Evolutionary conservation across 2,329 filamentous ascomycete species (phyloP).

Genomic region (Emericellopsis atlantica): DNA sequence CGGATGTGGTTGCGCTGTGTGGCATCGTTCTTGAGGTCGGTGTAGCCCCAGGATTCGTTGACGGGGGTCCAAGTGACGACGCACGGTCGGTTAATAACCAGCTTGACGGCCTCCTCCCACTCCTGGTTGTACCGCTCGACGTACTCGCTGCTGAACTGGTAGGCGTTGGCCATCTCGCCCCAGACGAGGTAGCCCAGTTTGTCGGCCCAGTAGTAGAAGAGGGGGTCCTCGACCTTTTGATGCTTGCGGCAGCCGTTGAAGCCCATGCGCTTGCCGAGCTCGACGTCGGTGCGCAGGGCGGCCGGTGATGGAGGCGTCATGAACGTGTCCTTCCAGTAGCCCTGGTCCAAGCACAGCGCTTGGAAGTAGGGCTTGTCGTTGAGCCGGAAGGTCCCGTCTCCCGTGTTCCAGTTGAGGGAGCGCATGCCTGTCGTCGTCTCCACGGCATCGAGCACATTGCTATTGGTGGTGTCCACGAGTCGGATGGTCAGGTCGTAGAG

Average conservation of each 20-base stretch:
- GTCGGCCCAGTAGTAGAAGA: slow-evolving; percentile 50
- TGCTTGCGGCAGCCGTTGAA: slow-evolving; percentile 55
- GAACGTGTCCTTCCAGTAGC: slow-evolving; percentile 49
- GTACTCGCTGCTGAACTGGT: slow-evolving; percentile 47
- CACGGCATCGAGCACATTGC: slow-evolving; percentile 37
- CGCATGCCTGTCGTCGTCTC: slow-evolving; percentile 49
- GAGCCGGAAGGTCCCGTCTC: slow-evolving; percentile 45
- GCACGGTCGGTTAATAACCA: slow-evolving; percentile 54
- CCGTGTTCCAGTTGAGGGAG: slow-evolving; percentile 42
- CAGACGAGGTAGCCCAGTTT: slow-evolving; percentile 48
- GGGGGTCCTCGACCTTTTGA: slow-evolving; percentile 50
- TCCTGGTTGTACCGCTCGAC: slow-evolving; percentile 48
- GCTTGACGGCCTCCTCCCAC: slow-evolving; percentile 48
- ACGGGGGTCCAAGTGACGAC: slow-evolving; percentile 56
- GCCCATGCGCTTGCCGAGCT: slow-evolving; percentile 45
- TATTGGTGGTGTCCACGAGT: slow-evolving; percentile 26
- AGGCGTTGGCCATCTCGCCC: slow-evolving; percentile 54
- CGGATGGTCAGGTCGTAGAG: slow-evolving; percentile 43
- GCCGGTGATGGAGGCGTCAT: slow-evolving; percentile 41
- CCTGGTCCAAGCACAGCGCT: slow-evolving; percentile 46
- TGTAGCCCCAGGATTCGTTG: slow-evolving; percentile 54
- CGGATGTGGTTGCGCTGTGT: slow-evolving; percentile 53
- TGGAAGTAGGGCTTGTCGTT: slow-evolving; percentile 49
- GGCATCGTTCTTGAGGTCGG: slow-evolving; percentile 38
- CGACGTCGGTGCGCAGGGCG: slow-evolving; percentile 36